Evolutionary conservation across 805 yeast species (phyloP).

Genomic region (Saturnispora dispora): DNA sequence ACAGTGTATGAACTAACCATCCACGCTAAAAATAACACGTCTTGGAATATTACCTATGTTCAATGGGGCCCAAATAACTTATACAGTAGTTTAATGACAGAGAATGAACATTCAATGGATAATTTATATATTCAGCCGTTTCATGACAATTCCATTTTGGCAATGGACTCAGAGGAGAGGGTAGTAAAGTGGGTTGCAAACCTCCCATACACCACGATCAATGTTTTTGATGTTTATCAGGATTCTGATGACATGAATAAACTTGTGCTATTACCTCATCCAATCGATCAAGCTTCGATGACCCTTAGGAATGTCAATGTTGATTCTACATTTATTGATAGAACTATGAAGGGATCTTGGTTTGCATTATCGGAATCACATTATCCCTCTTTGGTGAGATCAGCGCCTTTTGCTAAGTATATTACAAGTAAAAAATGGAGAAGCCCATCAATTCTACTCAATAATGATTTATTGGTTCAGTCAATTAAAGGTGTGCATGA

Average conservation of each 20-base stretch:
- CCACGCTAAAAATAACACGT: slow-evolving; percentile 58
- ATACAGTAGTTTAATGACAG: slow-evolving; percentile 44
- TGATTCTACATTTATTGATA: slow-evolving; percentile 55
- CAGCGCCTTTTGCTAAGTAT: slow-evolving; percentile 70
- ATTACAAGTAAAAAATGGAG: slow-evolving; percentile 39
- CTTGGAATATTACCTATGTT: slow-evolving; percentile 81
- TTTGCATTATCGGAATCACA: slow-evolving; percentile 71
- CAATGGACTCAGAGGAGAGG: slow-evolving; percentile 58
- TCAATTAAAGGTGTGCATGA: slow-evolving; percentile 46
- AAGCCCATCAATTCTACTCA: slow-evolving; percentile 28
- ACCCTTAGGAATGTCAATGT: background rate
- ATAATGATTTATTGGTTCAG: slow-evolving; percentile 31
- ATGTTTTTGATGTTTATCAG: slow-evolving; percentile 67
- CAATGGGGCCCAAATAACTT: slow-evolving; percentile 89
- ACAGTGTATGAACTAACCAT: slow-evolving; percentile 67
- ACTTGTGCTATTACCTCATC: slow-evolving; percentile 60
- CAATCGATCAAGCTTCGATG: slow-evolving; percentile 29
- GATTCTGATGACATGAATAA: slow-evolving; percentile 20
- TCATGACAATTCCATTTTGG: slow-evolving; percentile 70
- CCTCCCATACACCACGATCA: slow-evolving; percentile 62
- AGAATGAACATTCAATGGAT: slow-evolving; percentile 53
- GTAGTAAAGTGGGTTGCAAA: slow-evolving; percentile 73
- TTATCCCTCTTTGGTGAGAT: slow-evolving; percentile 73
- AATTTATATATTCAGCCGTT: slow-evolving; percentile 75
- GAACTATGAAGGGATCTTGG: slow-evolving; percentile 62